phyloP scores from a whole-genome alignment of 352 stramenopile species.

The Phytophthora pini region DNA sequence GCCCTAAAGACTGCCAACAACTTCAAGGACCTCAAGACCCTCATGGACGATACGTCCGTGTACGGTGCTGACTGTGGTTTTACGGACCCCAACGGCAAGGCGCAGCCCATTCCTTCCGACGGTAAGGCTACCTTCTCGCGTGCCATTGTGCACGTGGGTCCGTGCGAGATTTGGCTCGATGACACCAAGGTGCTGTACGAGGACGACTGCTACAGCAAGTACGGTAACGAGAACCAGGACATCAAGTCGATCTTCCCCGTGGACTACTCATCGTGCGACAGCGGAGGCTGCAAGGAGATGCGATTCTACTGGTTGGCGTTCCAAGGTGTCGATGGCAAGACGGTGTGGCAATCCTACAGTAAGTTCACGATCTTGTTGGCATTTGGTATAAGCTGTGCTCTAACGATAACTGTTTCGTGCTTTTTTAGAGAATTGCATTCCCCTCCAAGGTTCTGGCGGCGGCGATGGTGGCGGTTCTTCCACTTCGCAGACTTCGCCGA shows the following conservation, averaged over 20 bases:
- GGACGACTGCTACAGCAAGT: conserved; percentile 38
- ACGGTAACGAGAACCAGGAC: conserved; percentile 40
- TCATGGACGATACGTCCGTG: conserved; percentile 40
- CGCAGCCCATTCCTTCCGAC: conserved; percentile 38
- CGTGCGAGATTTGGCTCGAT: conserved; percentile 11
- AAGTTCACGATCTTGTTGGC: conserved; percentile 13
- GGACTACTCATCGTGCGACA: conserved; percentile 44
- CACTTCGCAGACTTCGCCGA: conserved; percentile 5
- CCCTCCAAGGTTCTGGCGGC: conserved; percentile 23
- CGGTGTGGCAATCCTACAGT: conserved; percentile 52
- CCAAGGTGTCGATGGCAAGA: conserved; percentile 38
- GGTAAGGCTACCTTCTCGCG: conserved; percentile 42
- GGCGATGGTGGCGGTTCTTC: not conserved
- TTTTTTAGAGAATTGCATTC: conserved; percentile 38
- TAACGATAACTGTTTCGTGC: conserved; percentile 6
- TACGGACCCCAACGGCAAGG: conserved; percentile 34
- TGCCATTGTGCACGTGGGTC: conserved; percentile 36
- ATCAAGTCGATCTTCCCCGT: conserved; percentile 45
- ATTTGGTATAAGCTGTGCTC: not conserved
- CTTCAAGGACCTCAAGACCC: conserved; percentile 35
- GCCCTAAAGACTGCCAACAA: conserved; percentile 32
- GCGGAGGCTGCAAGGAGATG: conserved; percentile 37
- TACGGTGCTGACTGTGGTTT: conserved; percentile 44
- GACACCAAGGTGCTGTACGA: conserved; percentile 39
- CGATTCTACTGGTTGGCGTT: conserved; percentile 50